phyloP scores from a whole-genome alignment of 2,329 filamentous ascomycete species.

The Pestalotiopsis sp. region DNA sequence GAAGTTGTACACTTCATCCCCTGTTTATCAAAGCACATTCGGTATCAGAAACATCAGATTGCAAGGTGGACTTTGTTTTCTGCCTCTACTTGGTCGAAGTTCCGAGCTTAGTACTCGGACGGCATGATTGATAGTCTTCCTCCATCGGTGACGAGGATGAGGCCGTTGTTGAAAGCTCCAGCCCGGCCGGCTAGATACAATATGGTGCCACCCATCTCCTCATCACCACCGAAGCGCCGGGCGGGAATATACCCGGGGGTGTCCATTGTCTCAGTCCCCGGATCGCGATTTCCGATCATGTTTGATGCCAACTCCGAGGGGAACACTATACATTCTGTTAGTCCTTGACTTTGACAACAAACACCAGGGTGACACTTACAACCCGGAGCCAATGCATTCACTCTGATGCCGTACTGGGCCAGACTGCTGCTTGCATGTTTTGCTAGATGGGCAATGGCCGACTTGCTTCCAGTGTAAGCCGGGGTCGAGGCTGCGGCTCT shows the following conservation, averaged over 20 bases:
- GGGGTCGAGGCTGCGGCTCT: slow-evolving; percentile 19
- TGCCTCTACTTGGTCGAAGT: not conserved
- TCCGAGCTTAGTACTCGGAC: slow-evolving; percentile 23
- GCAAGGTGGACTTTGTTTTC: too few species aligned
- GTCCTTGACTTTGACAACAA: too few species aligned
- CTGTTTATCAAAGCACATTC: too few species aligned
- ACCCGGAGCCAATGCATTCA: slow-evolving; percentile 32
- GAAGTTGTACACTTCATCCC: too few species aligned
- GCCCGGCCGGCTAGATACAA: slow-evolving; percentile 32
- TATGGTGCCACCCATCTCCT: slow-evolving; percentile 31
- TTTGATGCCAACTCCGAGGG: slow-evolving; percentile 24
- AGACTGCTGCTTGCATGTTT: slow-evolving; percentile 31
- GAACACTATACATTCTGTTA: slow-evolving; percentile 23
- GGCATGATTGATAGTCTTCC: slow-evolving; percentile 27
- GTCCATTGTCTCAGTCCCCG: slow-evolving; percentile 21
- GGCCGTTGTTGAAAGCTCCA: slow-evolving; percentile 30
- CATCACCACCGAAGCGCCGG: slow-evolving; percentile 28
- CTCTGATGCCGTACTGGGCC: slow-evolving; percentile 26
- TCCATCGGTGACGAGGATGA: slow-evolving; percentile 30
- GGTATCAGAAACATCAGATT: too few species aligned
- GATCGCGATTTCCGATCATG: slow-evolving; percentile 24
- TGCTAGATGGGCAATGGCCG: slow-evolving; percentile 28
- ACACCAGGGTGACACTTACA: slow-evolving; percentile 22
- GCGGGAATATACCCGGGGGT: slow-evolving; percentile 26
- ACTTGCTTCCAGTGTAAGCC: slow-evolving; percentile 28